A percentile compares a stretch with the other conserved stretches of the same genome.
phyloP scores from a whole-genome alignment of 192 early-diverging fungal genomes.

The Backusella morwellensis region DNA sequence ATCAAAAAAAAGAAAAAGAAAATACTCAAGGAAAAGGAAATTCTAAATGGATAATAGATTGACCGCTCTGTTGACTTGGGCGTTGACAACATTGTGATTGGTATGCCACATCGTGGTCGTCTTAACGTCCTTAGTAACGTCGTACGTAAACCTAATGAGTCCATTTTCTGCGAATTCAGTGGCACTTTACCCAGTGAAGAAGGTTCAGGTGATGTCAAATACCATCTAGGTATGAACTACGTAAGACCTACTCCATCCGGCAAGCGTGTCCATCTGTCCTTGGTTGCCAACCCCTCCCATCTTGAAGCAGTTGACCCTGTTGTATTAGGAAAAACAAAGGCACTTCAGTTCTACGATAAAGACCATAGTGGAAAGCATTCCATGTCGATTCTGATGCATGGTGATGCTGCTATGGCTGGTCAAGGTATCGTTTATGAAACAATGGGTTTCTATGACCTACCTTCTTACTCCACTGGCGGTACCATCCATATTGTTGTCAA shows the following conservation, averaged over 20 bases:
- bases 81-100: constrained; percentile 93
- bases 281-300: constrained; percentile 98
- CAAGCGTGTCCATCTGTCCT: constrained; percentile 93
- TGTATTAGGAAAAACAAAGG: constrained; percentile 97
- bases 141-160: constrained; percentile 96
- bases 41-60: constrained; percentile 53
- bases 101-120: constrained; percentile 98
- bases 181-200: constrained; percentile 86
- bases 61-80: constrained; percentile 94
- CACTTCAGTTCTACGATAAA: constrained; percentile 89
- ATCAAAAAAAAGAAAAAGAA: background rate
- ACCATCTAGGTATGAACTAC: constrained; percentile 94
- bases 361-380: constrained; percentile 78
- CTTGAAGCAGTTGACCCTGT: constrained; percentile 98
- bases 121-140: constrained; percentile 98
- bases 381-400: constrained; percentile 93
- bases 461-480: constrained; percentile 93
- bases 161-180: constrained; percentile 97
- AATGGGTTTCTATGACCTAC: constrained; percentile 90
- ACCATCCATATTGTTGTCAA: constrained; percentile 96
- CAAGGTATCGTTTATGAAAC: constrained; percentile 99
- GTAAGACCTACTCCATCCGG: constrained; percentile 93
- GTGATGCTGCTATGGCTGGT: constrained; percentile 96
- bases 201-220: constrained; percentile 95
- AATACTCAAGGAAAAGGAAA: background rate